phyloP scores from a whole-genome alignment of 495 filamentous ascomycete genomes.

The Aspergillus hancockii region DNA sequence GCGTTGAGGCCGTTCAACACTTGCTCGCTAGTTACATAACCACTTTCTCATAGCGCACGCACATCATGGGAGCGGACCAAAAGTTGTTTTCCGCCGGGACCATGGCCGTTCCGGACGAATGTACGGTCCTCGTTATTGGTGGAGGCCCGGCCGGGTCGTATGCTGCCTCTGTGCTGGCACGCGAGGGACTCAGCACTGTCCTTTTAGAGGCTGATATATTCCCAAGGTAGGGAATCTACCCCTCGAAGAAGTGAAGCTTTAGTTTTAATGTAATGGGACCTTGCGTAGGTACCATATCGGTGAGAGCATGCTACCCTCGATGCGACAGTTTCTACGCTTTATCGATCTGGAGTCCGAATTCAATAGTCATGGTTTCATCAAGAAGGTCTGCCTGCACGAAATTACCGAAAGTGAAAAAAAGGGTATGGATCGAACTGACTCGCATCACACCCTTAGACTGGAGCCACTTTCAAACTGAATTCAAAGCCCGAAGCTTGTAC shows the following conservation, averaged over 20 bases:
- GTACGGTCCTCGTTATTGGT: constrained; percentile 45
- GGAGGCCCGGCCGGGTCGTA: constrained; percentile 52
- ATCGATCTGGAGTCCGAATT: constrained; percentile 48
- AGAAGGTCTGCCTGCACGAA: constrained; percentile 48
- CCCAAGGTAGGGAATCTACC: constrained; percentile 2
- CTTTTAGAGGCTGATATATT: constrained; percentile 28
- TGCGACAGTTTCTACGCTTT: constrained; percentile 48
- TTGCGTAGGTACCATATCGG: constrained; percentile 13
- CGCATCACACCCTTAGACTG: constrained; percentile 31
- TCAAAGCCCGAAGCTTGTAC: constrained; percentile 18
- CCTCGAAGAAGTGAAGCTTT: too few relatives aligned
- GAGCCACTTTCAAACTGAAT: constrained; percentile 49
- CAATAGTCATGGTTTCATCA: constrained; percentile 42
- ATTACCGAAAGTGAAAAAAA: background rate
- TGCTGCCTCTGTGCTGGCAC: constrained; percentile 40
- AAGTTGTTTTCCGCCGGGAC: too few relatives aligned
- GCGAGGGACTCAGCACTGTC: constrained; percentile 44
- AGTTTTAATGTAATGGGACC: background rate
- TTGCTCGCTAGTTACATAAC: background rate
- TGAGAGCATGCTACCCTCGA: constrained; percentile 52
- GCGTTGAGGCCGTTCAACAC: too few relatives aligned
- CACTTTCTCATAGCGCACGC: background rate
- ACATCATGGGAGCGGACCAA: too few relatives aligned
- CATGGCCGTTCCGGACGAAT: constrained; percentile 4
- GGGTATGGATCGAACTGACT: background rate